Evolutionary conservation across 179 eudicot genomes (phyloP), one percentile per base, ranked within the genome.

Genomic region (Beta corolliflora): DNA sequence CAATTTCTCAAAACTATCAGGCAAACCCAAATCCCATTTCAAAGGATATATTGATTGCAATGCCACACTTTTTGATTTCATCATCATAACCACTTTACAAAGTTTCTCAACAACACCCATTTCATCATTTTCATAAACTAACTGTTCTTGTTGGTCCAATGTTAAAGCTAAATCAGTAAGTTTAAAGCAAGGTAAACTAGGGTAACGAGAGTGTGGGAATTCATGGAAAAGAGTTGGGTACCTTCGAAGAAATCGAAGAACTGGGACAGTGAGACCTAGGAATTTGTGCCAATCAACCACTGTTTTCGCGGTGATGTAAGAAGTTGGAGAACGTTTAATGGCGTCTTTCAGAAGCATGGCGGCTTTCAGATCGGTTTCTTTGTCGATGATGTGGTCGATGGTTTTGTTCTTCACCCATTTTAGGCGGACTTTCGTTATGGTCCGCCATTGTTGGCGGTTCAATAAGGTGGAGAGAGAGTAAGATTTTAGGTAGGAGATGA

Each of bases 11-110:
- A 92, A 93, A 60, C 87, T 86, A 86, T 91, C 93, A 12, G 99
- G 98, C 80, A 96, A 89, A 86, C 98, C 98, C 83, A 96, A 70
- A 82, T 96, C 96, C 92, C 91, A 95, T 86, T 86, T 94, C 84
- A 95, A 88, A 54, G 89, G 86, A 79, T 88, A 87, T 59, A 88
- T n/a, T 29, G 73, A 65, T 41, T 41, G 80, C 64, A 86, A 68
- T 0, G 87, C 87, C 4, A 70, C 73, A 50, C 74, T 31, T 81
- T 71, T 82, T 54, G 85, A 78, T 68, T 84, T 84, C 68, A 25
- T 61, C 89, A 88, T 88, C 90, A 86, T 86, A 61, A 86, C 83
- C 21, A 88, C 81, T 75, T 72, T 86, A 60, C 76, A 80, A 31
- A 88, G 67, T 31, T 68, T 67, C 18, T 84, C 84, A 9, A 82